Evolutionary conservation across 345 rosid genomes (phyloP).

Genomic region (Syzygium aromaticum): DNA sequence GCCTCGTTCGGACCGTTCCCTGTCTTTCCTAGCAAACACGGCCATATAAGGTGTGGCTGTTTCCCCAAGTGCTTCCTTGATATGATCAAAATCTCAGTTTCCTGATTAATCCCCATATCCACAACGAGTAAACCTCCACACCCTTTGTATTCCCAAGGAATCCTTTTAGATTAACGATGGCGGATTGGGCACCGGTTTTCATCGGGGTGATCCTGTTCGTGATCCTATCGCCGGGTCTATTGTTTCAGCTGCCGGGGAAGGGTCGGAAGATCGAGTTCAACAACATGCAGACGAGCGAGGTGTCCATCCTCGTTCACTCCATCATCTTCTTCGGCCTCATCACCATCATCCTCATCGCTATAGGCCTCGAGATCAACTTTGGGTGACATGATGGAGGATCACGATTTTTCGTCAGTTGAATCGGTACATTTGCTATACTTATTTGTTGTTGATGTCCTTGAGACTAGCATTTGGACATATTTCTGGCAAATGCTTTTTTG

Average conservation of each 20-base stretch:
- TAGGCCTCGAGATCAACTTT: slow-evolving; percentile 73
- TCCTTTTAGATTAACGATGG: slow-evolving; percentile 25
- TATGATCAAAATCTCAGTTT: neutral
- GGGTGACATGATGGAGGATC: slow-evolving; percentile 21
- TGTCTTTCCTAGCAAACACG: neutral
- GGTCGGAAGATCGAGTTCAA: neutral
- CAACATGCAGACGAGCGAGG: neutral
- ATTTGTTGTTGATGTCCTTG: neutral
- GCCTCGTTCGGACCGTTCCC: neutral
- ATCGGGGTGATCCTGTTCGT: slow-evolving; percentile 77
- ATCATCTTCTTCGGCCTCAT: slow-evolving; percentile 12
- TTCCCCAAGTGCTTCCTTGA: neutral
- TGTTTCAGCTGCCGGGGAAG: slow-evolving; percentile 40
- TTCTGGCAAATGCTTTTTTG: neutral
- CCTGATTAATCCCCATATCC: neutral
- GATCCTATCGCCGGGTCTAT: slow-evolving; percentile 22
- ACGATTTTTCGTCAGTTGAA: neutral
- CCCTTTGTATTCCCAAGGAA: neutral
- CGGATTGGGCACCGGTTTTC: slow-evolving; percentile 91
- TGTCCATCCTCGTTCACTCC: neutral
- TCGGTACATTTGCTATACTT: neutral
- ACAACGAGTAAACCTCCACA: neutral
- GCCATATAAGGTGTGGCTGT: neutral
- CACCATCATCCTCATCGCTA: slow-evolving; percentile 61
- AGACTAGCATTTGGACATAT: neutral